phyloP scores from a whole-genome alignment of 257 asterid genomes.

The Euphrasia confusa region DNA sequence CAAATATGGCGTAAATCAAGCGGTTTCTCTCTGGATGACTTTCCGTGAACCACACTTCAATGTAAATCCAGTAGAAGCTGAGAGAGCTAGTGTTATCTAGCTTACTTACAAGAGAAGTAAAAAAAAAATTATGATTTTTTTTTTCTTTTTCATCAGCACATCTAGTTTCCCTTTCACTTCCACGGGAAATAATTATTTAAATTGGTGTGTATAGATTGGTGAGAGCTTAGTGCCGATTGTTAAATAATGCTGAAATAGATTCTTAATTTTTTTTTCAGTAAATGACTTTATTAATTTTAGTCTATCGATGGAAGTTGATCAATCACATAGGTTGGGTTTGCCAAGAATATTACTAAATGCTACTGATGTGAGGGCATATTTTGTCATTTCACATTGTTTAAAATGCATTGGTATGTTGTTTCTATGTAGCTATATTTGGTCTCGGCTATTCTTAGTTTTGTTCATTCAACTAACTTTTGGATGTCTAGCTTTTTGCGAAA shows the following conservation, averaged over 20 bases:
- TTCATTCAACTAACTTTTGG: neutral
- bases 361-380: neutral
- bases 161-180: constrained; percentile 1
- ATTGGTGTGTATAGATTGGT: neutral
- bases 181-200: neutral
- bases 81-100: neutral
- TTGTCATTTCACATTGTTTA: neutral
- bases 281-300: neutral
- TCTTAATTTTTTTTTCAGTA: neutral
- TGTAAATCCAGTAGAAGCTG: neutral
- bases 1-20: neutral
- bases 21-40: neutral
- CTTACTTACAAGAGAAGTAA: neutral
- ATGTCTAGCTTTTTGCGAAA: neutral
- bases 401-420: no score
- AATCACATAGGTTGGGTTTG: constrained; percentile 3
- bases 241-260: neutral
- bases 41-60: neutral
- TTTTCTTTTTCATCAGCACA: neutral
- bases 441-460: neutral
- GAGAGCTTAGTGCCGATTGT: neutral
- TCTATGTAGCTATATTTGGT: no score
- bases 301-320: neutral
- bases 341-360: neutral
- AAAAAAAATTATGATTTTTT: neutral